Evolutionary conservation across 225 moss, liverwort and hornwort genomes (phyloP), one percentile per base, ranked within the genome.

Genomic region (Anthoceros angustus): DNA sequence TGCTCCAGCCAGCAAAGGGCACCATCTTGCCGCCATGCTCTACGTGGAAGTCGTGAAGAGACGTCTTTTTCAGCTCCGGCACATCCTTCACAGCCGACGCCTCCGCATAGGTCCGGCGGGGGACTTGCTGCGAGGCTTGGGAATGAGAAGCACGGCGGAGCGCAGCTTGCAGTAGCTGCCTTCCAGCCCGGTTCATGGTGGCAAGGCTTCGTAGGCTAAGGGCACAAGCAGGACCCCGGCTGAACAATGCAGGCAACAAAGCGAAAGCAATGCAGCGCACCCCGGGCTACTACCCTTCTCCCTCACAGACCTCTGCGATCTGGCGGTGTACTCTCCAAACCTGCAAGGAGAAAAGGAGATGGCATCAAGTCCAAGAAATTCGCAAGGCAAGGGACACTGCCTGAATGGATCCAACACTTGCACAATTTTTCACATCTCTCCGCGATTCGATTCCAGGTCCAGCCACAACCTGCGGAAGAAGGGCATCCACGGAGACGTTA

Each of bases 11-110:
- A 0, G 95, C 95, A 67, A 98, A 98, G 10, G 95, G 95, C 55
- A 98, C 95, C 95, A 98, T 89, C 78, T 86, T 98, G 61, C 95
- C 95, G 39, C 95, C 95, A 39, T 98, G 67, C 81, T 98, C 92
- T 45, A 91, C 84, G 43, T 98, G 95, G 25, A 76, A 86, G 21
- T 98, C 92, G 68, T 92, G 87, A 71, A 98, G 64, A 66, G 74
- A 38, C 0, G 95, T 92, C 78, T 92, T 98, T 82, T 98, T 98
- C 72, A 92, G 65, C 49, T 50, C 49, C 49, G 49, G 49, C 7
- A 16, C 49, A 50, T 50, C 49, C 49, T 50, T 50, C 49, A 50
- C 15, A 20, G 55, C 45, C 16, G 45, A 46, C 11, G 45, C 55
- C 55, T 55, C 55, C 0, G 55, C 55, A 23, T 55, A 55, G 55